Percentiles rank a stretch among this genome's conserved stretches.
phyloP scores from a whole-genome alignment of 192 early-diverging fungal species.

The Podila minutissima region DNA sequence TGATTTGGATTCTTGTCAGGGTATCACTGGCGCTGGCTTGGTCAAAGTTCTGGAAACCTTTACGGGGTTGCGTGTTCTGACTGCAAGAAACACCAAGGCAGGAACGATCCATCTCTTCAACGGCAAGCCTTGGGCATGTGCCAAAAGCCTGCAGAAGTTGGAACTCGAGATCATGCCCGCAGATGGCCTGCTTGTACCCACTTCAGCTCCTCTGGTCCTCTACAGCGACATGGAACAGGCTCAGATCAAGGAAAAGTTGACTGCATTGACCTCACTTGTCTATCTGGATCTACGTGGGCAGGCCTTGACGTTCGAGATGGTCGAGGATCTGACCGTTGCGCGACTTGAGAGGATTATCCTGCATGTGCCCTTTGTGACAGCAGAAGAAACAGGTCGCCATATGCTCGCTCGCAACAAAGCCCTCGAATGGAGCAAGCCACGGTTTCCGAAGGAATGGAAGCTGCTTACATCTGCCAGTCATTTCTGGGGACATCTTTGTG shows the following conservation, averaged over 20 bases:
- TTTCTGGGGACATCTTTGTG: no score
- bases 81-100: not conserved
- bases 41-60: not conserved
- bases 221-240: not conserved
- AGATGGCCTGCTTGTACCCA: not conserved
- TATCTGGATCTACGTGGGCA: not conserved
- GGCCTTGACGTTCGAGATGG: not conserved
- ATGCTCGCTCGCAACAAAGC: no score
- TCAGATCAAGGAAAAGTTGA: not conserved
- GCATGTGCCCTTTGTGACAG: not conserved
- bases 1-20: not conserved
- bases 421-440: no score
- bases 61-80: not conserved
- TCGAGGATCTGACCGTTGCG: not conserved
- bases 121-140: not conserved
- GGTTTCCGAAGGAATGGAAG: no score
- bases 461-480: no score
- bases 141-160: not conserved
- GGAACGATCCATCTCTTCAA: conserved; percentile 19
- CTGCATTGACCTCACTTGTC: not conserved
- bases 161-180: not conserved
- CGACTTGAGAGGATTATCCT: not conserved
- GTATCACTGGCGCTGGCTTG: not conserved
- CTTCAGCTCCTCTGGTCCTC: not conserved
- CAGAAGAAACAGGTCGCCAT: not conserved